Conservation (phyloP, 768 basidiomycete species). For the Trametes punicea region DNA sequence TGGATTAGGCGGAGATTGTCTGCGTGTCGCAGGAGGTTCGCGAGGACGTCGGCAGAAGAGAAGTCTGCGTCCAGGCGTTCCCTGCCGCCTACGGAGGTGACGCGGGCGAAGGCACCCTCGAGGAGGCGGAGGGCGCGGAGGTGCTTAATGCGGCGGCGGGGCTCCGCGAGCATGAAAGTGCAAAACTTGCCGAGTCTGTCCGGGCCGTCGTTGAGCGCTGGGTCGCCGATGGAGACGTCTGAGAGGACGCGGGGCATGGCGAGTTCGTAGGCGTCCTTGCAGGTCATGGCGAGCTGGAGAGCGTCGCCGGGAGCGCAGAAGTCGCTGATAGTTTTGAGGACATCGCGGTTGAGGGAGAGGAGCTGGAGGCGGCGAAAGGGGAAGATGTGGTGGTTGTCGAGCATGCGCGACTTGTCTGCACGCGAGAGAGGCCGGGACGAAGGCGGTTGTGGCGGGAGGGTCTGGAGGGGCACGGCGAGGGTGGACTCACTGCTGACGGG, state of each 20-base stretch:
- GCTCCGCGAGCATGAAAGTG: slow-evolving; percentile 16
- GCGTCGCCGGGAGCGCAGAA: slow-evolving; percentile 18
- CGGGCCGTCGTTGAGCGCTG: slow-evolving; percentile 10
- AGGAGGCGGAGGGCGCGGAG: slow-evolving; percentile 20
- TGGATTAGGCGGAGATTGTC: slow-evolving; percentile 19
- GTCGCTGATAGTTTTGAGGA: slow-evolving; percentile 19
- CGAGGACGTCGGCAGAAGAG: slow-evolving; percentile 18
- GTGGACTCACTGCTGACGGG: slow-evolving; percentile 14
- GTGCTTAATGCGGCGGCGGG: slow-evolving; percentile 8
- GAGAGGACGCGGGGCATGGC: slow-evolving; percentile 20
- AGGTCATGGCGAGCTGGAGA: slow-evolving; percentile 19
- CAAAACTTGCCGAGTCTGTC: slow-evolving; percentile 19
- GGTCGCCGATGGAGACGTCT: slow-evolving; percentile 20
- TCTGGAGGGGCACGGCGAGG: neutral
- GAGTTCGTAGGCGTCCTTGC: slow-evolving; percentile 17
- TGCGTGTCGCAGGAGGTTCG: slow-evolving; percentile 14
- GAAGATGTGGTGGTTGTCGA: neutral
- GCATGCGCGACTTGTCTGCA: neutral
- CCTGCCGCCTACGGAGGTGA: neutral
- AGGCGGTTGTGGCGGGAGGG: neutral
- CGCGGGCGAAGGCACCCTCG: slow-evolving; percentile 15
- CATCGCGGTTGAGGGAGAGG: slow-evolving; percentile 21
- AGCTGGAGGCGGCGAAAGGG: slow-evolving; percentile 10
- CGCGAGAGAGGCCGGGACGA: neutral
- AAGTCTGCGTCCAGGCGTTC: slow-evolving; percentile 17